Evolutionary conservation across 495 filamentous ascomycete species (phyloP), one percentile per base, ranked within the genome.

Genomic region (Chaetomium tenue): DNA sequence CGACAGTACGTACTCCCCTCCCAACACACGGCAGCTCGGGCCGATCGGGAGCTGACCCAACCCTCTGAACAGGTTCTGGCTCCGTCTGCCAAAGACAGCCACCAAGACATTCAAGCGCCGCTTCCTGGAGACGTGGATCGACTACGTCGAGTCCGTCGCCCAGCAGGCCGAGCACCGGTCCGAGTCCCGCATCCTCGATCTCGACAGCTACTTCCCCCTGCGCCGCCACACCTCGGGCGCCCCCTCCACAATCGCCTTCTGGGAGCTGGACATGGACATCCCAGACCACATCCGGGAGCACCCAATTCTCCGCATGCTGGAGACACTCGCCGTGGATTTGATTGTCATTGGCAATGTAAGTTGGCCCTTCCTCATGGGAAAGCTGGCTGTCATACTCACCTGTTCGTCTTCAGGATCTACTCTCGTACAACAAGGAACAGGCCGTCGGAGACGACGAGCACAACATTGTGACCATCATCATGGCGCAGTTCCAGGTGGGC

Each of bases 341-440:
- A 53, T 53, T 28, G 23, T 53, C 8, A 53, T 53, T 30, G 50
- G 23, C 50, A 53, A 53, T 53, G 50, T 53, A 30, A 53, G 50
- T 25, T 20, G 5, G 44, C 9, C 5, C 11, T 8, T 8, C 33
- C 33, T 37, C 5, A 8, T 37, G 5, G 33, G 44, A 46, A n/a
- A 46, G 12, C 44, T 16, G 44, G 44, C 16, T 47, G 44, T 5
- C 44, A 47, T 47, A 47, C 44, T 47, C 33, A 37, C 33, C 44
- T 47, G 5, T 47, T 47, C 7, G n/a, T 18, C 44, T 26, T 28
- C 50, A 53, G 50, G 50, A 53, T 8, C 23, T 53, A 3, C 12
- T 53, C 23, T 53, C 50, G 23, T 53, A 53, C 25, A 53, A 53
- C 26, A 53, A 53, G 50, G 50, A 53, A n/a, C 50, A 53, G 50